phyloP scores from a whole-genome alignment of 768 basidiomycete species.

The Zangia roseola region DNA sequence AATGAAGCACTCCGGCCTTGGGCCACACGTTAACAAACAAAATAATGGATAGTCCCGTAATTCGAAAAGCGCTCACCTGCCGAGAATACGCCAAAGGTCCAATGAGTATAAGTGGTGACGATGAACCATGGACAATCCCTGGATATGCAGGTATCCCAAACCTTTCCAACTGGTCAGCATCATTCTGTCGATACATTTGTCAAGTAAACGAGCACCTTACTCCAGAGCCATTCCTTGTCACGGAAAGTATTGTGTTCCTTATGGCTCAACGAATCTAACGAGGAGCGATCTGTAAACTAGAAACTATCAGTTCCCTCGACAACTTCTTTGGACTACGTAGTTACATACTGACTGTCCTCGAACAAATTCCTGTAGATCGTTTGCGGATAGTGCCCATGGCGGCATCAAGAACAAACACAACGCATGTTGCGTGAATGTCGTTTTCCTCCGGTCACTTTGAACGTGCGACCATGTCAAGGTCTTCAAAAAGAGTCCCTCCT shows the following conservation, averaged over 20 bases:
- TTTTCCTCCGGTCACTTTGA: conserved; percentile 10
- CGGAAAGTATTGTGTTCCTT: conserved; percentile 11
- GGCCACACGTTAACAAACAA: conserved; percentile 3
- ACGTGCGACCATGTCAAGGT: conserved; percentile 27
- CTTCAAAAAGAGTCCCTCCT: conserved; percentile 25
- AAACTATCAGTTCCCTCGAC: conserved; percentile 1
- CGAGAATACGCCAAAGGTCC: conserved; percentile 45
- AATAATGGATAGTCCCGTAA: too few relatives aligned
- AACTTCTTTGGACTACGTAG: not conserved
- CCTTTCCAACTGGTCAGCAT: conserved; percentile 21
- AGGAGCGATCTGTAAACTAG: conserved; percentile 21
- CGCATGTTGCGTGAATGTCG: conserved; percentile 12
- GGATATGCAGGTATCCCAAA: conserved; percentile 41
- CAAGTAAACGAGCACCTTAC: conserved; percentile 36
- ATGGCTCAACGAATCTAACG: conserved; percentile 3
- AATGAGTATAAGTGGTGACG: conserved; percentile 42
- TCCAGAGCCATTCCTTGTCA: conserved; percentile 55
- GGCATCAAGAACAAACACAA: conserved; percentile 36
- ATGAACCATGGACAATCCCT: conserved; percentile 39
- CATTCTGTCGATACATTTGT: not conserved
- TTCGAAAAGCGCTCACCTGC: conserved; percentile 25
- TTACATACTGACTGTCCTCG: conserved; percentile 20
- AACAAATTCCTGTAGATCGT: conserved; percentile 36
- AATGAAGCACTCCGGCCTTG: conserved; percentile 56
- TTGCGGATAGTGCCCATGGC: conserved; percentile 38